A percentile compares a stretch with the other conserved stretches of the same genome.
Conservation (phyloP, 2,329 filamentous ascomycete genomes). For the Colletotrichum zoysiae region DNA sequence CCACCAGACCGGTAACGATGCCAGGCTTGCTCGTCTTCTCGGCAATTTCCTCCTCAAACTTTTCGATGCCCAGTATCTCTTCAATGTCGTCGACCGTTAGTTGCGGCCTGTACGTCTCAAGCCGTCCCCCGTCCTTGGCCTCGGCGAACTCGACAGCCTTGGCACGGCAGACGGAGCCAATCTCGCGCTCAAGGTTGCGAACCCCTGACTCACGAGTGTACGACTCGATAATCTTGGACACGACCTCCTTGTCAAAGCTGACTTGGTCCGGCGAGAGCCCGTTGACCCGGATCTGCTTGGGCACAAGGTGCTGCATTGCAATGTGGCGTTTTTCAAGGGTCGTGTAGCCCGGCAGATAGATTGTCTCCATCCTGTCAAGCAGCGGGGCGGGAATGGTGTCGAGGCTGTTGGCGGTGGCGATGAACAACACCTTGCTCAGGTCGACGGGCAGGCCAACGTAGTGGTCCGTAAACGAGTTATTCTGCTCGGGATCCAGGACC, state of each 20-base stretch:
- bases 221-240: conserved; percentile 94
- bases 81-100: conserved; percentile 87
- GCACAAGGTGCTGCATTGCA: conserved; percentile 90
- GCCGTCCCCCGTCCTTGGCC: conserved; percentile 79
- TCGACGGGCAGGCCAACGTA: conserved; percentile 97
- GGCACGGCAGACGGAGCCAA: conserved; percentile 92
- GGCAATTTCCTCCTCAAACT: conserved; percentile 95
- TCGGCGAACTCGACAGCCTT: conserved; percentile 97
- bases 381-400: conserved; percentile 96
- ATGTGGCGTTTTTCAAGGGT: conserved; percentile 98
- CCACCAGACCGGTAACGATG: conserved; percentile 95
- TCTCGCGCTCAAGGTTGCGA: conserved; percentile 94
- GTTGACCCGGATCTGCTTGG: conserved; percentile 94
- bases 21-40: conserved; percentile 87
- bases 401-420: conserved; percentile 94
- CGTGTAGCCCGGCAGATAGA: conserved; percentile 93
- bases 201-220: conserved; percentile 98
- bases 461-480: conserved; percentile 93
- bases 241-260: conserved; percentile 81
- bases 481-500: conserved; percentile 97
- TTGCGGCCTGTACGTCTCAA: conserved; percentile 78
- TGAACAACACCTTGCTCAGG: conserved; percentile 95
- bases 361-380: conserved; percentile 97
- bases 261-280: conserved; percentile 84
- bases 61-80: conserved; percentile 90